Evolutionary conservation across 108 stramenopile species (phyloP).

Genomic region (Schizochytrium sp.): DNA sequence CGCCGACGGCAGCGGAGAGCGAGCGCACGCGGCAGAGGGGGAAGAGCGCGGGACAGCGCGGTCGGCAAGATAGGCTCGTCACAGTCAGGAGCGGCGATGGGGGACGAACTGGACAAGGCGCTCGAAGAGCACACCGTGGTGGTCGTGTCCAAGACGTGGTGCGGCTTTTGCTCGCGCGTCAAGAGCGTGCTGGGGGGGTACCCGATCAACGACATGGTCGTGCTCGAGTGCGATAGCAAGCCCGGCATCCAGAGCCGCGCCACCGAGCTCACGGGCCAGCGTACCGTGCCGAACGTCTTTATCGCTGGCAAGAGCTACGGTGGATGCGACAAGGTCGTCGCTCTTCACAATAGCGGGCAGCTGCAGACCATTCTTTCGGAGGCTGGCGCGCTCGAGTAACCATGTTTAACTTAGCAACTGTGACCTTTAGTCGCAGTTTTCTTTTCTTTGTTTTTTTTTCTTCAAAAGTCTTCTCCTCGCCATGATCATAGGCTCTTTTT

Average conservation of each 20-base stretch:
- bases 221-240: constrained; percentile 47
- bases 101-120: not conserved
- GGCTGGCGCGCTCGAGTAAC: not conserved
- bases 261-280: constrained; percentile 58
- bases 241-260: constrained; percentile 55
- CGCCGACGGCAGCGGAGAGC: too few relatives aligned
- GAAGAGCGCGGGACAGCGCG: too few relatives aligned
- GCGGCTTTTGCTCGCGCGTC: not conserved
- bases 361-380: not conserved
- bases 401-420: not conserved
- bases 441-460: not conserved
- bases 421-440: not conserved
- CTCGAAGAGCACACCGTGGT: not conserved
- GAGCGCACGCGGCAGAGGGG: too few relatives aligned
- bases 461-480: too few relatives aligned
- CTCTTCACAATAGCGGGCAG: constrained; percentile 10
- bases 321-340: constrained; percentile 65
- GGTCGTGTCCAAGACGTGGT: constrained; percentile 20
- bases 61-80: too few relatives aligned
- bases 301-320: constrained; percentile 66
- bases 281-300: constrained; percentile 85
- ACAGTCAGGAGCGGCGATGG: not conserved
- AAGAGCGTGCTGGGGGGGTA: not conserved
- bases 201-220: not conserved
- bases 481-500: too few relatives aligned